Percentiles rank a stretch among this genome's conserved stretches.
phyloP scores from a whole-genome alignment of 108 stramenopile genomes.

The Nannochloropsis oceanica region DNA sequence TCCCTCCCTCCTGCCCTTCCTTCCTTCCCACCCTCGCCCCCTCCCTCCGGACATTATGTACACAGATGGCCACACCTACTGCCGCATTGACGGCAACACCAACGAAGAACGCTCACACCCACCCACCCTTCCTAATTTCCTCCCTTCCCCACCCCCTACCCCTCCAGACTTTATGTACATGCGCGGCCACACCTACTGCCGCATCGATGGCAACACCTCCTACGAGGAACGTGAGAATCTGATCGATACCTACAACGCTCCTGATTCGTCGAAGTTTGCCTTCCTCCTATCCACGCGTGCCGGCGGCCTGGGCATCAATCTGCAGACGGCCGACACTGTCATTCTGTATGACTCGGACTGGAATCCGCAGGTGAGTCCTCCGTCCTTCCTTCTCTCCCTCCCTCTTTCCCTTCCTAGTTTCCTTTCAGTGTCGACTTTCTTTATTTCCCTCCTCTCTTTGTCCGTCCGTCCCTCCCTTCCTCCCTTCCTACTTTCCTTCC shows the following conservation, averaged over 20 bases:
- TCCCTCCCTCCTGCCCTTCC: not conserved
- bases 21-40: not conserved
- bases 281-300: conserved; percentile 88
- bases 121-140: not conserved
- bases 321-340: conserved; percentile 82
- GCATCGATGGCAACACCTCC: conserved; percentile 88
- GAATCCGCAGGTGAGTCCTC: conserved; percentile 67
- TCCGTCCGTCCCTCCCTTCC: not conserved
- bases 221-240: conserved; percentile 83
- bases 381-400: not conserved
- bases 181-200: conserved; percentile 69
- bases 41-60: not conserved
- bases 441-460: not conserved
- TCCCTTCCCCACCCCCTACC: not conserved
- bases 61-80: not conserved
- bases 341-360: no score
- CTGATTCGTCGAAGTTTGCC: conserved; percentile 62
- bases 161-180: conserved; percentile 7
- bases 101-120: no score
- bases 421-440: not conserved
- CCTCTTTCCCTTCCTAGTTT: not conserved
- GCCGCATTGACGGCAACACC: not conserved
- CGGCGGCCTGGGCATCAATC: conserved; percentile 89
- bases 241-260: conserved; percentile 79
- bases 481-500: not conserved